These are phyloP conservation scores for Schizonepeta tenuifolia DNA, from an alignment of 257 asterid genomes.

Conservation along the genomic window DNA sequence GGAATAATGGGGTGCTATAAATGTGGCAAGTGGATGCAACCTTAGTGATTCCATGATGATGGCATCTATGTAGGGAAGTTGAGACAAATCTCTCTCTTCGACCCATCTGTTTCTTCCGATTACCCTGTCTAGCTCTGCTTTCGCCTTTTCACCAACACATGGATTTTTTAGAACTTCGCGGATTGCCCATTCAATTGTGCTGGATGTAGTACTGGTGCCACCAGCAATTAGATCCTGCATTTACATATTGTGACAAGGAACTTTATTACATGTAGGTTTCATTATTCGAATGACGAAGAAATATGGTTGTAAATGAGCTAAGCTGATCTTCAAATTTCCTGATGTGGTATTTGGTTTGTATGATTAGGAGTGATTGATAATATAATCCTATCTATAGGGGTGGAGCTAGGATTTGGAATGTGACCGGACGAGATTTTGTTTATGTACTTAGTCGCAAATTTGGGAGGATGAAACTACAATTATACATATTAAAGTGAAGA, in stretches of 20 bases:
- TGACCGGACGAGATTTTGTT: no score
- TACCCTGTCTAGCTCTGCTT: slow-evolving; percentile 33
- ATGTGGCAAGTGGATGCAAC: slow-evolving; percentile 31
- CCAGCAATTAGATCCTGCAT: slow-evolving; percentile 33
- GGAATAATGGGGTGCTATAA: slow-evolving; percentile 32
- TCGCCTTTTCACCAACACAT: slow-evolving; percentile 13
- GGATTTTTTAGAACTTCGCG: slow-evolving; percentile 24
- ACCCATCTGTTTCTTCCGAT: slow-evolving; percentile 40
- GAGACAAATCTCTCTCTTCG: slow-evolving; percentile 29
- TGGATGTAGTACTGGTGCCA: slow-evolving; percentile 30
- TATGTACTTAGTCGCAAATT: no score
- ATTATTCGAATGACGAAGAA: neutral
- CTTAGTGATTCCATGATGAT: slow-evolving; percentile 36
- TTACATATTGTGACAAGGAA: neutral
- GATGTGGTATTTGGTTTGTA: no score
- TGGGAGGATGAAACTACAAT: no score
- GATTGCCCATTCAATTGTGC: slow-evolving; percentile 32
- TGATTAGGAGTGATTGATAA: no score
- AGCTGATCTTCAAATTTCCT: no score
- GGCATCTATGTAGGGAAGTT: slow-evolving; percentile 40
- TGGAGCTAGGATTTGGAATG: no score
- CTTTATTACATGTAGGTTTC: no score
- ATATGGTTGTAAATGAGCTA: no score
- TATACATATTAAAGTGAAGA: no score
- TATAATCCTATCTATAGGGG: no score